Percentiles rank a stretch among this genome's conserved stretches.
phyloP scores from a whole-genome alignment of 108 stramenopile genomes.

The Skeletonema potamos region DNA sequence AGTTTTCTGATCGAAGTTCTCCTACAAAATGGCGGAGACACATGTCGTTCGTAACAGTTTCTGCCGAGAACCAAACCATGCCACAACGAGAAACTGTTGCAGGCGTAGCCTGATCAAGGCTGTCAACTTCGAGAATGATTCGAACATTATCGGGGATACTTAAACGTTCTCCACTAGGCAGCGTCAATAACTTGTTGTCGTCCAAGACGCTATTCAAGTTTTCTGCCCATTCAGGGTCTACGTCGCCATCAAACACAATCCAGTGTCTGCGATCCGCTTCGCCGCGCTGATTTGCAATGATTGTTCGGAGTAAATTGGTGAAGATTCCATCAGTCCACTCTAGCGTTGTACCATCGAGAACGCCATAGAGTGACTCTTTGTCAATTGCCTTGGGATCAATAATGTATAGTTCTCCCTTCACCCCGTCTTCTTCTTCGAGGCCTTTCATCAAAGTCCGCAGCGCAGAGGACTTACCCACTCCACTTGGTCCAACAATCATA shows the following conservation, averaged over 20 bases:
- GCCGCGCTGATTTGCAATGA: constrained; percentile 93
- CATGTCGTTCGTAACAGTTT: constrained; percentile 88
- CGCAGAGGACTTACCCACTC: constrained; percentile 83
- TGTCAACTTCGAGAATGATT: constrained; percentile 95
- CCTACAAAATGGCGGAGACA: constrained; percentile 60
- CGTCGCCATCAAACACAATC: constrained; percentile 98
- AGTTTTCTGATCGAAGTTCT: constrained; percentile 51
- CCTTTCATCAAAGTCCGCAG: constrained; percentile 78
- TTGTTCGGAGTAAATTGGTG: constrained; percentile 79
- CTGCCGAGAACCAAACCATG: constrained; percentile 97
- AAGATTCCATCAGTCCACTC: constrained; percentile 99
- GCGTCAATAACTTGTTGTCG: constrained; percentile 95
- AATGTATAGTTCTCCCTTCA: constrained; percentile 88
- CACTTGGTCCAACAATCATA: constrained; percentile 95
- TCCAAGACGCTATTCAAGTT: constrained; percentile 91
- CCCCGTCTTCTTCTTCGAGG: constrained; percentile 83
- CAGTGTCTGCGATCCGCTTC: constrained; percentile 90
- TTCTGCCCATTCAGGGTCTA: constrained; percentile 94
- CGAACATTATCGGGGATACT: constrained; percentile 86
- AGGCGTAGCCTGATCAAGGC: constrained; percentile 92
- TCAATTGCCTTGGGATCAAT: constrained; percentile 97
- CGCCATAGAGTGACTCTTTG: constrained; percentile 93
- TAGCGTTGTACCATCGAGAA: constrained; percentile 94
- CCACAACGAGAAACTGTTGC: constrained; percentile 99
- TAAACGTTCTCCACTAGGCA: constrained; percentile 94